Evolutionary conservation across 2,329 filamentous ascomycete genomes (phyloP).

Genomic region (Phaeosphaeria sp.): DNA sequence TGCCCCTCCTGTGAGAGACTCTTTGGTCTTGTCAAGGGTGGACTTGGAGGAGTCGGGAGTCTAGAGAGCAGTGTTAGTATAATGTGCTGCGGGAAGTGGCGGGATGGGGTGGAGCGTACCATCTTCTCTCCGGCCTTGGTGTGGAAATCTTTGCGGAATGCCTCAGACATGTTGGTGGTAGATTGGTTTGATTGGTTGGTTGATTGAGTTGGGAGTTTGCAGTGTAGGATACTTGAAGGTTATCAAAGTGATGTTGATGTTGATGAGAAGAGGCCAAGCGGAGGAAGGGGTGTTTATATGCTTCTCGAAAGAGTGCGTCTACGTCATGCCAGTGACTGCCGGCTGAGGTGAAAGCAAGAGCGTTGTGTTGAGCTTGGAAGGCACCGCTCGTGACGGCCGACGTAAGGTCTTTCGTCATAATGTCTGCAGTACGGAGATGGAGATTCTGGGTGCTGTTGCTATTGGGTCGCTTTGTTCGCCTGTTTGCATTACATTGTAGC

Average conservation of each 20-base stretch:
- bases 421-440: neutral
- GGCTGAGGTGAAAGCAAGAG: conserved; percentile 12
- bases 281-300: conserved; percentile 29
- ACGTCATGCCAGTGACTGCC: conserved; percentile 32
- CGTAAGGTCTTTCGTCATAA: conserved; percentile 11
- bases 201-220: conserved; percentile 17
- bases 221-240: conserved; percentile 14
- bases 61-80: conserved; percentile 30
- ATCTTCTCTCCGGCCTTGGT: conserved; percentile 62
- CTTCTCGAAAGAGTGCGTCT: conserved; percentile 8
- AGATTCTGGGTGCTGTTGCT: neutral
- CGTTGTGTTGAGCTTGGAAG: conserved; percentile 9
- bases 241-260: conserved; percentile 18
- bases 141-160: conserved; percentile 66
- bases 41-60: conserved; percentile 68
- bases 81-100: neutral
- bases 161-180: conserved; percentile 62
- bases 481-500: conserved; percentile 5
- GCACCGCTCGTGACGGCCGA: conserved; percentile 6
- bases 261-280: conserved; percentile 14
- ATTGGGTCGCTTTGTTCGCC: conserved; percentile 12
- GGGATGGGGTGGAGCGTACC: conserved; percentile 4
- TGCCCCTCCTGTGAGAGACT: conserved; percentile 60
- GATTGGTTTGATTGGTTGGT: conserved; percentile 11
- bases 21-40: conserved; percentile 64